Conservation (phyloP, 2,329 filamentous ascomycete genomes). For the Rutstroemia sp. region DNA sequence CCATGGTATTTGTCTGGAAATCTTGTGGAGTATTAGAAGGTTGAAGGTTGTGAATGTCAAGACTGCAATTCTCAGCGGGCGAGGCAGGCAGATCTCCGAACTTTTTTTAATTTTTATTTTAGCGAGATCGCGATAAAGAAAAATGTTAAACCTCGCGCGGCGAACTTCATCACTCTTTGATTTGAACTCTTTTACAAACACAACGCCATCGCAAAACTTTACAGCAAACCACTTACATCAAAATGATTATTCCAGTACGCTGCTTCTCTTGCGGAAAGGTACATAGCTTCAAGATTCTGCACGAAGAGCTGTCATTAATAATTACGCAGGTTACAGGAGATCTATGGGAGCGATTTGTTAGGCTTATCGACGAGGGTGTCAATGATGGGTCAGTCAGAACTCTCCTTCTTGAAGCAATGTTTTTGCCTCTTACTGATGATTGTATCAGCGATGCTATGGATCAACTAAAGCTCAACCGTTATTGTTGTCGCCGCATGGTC, state of each 20-base stretch:
- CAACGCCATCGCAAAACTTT: constrained; percentile 1
- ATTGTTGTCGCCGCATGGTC: constrained; percentile 98
- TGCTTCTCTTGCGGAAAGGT: constrained; percentile 99
- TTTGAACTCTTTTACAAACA: not conserved
- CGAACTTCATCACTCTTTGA: constrained; percentile 3
- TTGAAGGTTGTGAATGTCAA: constrained; percentile 10
- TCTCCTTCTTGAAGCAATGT: not conserved
- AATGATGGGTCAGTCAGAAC: constrained; percentile 60
- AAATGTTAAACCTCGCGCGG: constrained; percentile 11
- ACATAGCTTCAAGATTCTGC: constrained; percentile 23
- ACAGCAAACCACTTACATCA: constrained; percentile 29
- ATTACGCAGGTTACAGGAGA: constrained; percentile 77
- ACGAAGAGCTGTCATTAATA: constrained; percentile 14
- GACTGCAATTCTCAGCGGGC: not conserved
- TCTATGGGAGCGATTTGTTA: constrained; percentile 93
- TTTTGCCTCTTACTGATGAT: constrained; percentile 12
- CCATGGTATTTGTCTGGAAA: constrained; percentile 29
- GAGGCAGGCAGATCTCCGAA: constrained; percentile 1
- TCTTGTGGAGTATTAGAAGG: constrained; percentile 17
- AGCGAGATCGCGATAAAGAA: constrained; percentile 7
- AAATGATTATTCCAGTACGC: constrained; percentile 97
- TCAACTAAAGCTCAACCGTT: constrained; percentile 83
- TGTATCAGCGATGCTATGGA: constrained; percentile 82
- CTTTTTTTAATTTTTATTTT: constrained; percentile 16
- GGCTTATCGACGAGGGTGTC: constrained; percentile 72